Evolutionary conservation across 2,329 filamentous ascomycete genomes (phyloP).

Genomic region (Diaporthe longicolla): DNA sequence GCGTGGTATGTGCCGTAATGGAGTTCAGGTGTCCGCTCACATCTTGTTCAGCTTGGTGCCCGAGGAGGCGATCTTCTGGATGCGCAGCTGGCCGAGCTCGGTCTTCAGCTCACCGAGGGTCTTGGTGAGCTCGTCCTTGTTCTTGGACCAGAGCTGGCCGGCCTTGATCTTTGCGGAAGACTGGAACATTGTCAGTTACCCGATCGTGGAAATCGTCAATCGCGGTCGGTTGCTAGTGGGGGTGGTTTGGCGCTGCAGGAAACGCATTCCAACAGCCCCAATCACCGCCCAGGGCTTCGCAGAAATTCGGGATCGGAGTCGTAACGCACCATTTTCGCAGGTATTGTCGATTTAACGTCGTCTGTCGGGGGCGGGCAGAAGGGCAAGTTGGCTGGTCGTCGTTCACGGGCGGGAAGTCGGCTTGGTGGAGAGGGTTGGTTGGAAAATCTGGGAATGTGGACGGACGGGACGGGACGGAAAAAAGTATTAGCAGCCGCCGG

Average conservation of each 20-base stretch:
- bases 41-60: slow-evolving; percentile 98
- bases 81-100: slow-evolving; percentile 95
- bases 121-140: slow-evolving; percentile 97
- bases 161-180: slow-evolving; percentile 87
- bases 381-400: slow-evolving; percentile 38
- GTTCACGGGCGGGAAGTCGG: slow-evolving; percentile 31
- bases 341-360: slow-evolving; percentile 42
- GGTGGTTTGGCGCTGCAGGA: slow-evolving; percentile 12
- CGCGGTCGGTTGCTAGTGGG: slow-evolving; percentile 28
- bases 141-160: slow-evolving; percentile 97
- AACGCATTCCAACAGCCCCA: slow-evolving; percentile 21
- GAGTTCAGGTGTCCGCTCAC: slow-evolving; percentile 67
- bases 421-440: slow-evolving; percentile 38
- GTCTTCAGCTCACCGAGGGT: slow-evolving; percentile 96
- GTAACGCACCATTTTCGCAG: slow-evolving; percentile 43
- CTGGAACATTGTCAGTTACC: slow-evolving; percentile 58
- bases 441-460: slow-evolving; percentile 9
- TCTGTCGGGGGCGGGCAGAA: slow-evolving; percentile 42
- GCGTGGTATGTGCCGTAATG: slow-evolving; percentile 21
- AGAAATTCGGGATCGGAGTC: slow-evolving; percentile 34
- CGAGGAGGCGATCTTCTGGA: slow-evolving; percentile 97
- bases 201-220: slow-evolving; percentile 19
- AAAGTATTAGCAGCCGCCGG: slow-evolving; percentile 9
- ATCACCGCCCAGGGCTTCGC: slow-evolving; percentile 4
- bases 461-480: not conserved